Conservation (phyloP, 1,284 basidiomycete genomes). For the Irpex rosettiformis region DNA sequence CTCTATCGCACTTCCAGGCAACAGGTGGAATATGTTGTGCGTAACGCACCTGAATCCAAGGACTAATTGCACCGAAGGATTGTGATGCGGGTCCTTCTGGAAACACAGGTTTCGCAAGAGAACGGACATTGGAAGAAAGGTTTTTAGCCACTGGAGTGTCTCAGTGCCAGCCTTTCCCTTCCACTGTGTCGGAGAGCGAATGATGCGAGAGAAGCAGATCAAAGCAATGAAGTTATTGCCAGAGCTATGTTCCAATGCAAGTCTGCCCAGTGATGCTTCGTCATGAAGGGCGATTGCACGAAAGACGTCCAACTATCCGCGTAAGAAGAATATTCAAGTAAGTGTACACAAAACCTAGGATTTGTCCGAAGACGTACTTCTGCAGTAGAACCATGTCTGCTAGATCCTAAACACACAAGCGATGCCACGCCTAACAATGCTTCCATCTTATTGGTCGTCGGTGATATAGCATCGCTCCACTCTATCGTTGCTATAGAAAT, state of each 20-base stretch:
- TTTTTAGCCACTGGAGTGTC: neutral
- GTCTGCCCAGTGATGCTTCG: neutral
- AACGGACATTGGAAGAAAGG: neutral
- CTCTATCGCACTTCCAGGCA: neutral
- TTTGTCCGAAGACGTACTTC: too few species aligned
- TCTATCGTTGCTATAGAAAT: neutral
- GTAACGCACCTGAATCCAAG: conserved; percentile 4
- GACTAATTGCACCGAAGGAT: neutral
- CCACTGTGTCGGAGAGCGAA: conserved; percentile 23
- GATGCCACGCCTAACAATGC: too few species aligned
- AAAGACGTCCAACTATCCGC: neutral
- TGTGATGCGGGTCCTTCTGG: neutral
- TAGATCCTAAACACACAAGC: too few species aligned
- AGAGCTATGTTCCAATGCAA: neutral
- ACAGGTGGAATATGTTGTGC: neutral
- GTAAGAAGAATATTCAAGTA: too few species aligned
- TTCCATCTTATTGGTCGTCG: neutral
- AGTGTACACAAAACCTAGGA: too few species aligned
- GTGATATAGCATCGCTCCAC: neutral
- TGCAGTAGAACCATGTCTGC: too few species aligned
- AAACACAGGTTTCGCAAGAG: neutral
- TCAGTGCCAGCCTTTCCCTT: neutral
- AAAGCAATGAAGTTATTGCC: neutral
- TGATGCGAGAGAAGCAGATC: neutral
- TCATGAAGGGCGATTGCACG: neutral